Base-by-base conservation (phyloP, 768 basidiomycete genomes). In the Porphyrellus cyaneotinctus region DNA sequence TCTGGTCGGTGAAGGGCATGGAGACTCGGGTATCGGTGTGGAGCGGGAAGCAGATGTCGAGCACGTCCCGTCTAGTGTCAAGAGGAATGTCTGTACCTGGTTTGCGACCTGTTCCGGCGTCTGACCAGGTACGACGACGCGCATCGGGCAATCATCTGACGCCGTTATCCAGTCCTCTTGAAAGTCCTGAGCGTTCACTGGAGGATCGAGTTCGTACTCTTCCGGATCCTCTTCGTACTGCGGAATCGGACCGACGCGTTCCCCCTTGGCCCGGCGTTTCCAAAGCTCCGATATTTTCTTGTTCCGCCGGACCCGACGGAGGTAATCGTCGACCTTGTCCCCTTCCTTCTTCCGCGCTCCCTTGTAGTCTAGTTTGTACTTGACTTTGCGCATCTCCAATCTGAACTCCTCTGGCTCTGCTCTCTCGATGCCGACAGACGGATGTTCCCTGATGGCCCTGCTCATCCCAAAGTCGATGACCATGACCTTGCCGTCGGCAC, bases 311-410 rank as follows among this genome's bases (percentile, higher is more conserved):
- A 57, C 59, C n/a, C 65, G 63, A n/a, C 58, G 64, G 32, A 63
- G 49, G 39, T 66, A 67, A 13, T 64, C 64, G 15, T 65, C 60
- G 2, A 64, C 65, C 51, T 69, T 76, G 44, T 63, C 63, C 4
- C 59, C 54, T 56, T 78, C 78, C 41, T 53, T 66, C 48, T 62
- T 56, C 18, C 71, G 67, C 1, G 75, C 72, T 23, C 64, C 70
- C 38, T 67, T 57, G 47, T 71, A 74, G 60, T 83, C 72, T n/a
- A 85, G 73, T 56, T 78, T 72, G 64, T 74, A 81, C 59, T 74
- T 76, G 54, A 84, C 77, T 50, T 78, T 76, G 47, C 82, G 73
- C 74, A 81, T 78, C 55, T 85, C 84, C 52, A 74, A 36, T 15
- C 62, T 65, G 30, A 84, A 69, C 18, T 82, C 77, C 2, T 65